Base-by-base conservation (phyloP, 148 eudicot species). In the Rhododendron kiyosumense region DNA sequence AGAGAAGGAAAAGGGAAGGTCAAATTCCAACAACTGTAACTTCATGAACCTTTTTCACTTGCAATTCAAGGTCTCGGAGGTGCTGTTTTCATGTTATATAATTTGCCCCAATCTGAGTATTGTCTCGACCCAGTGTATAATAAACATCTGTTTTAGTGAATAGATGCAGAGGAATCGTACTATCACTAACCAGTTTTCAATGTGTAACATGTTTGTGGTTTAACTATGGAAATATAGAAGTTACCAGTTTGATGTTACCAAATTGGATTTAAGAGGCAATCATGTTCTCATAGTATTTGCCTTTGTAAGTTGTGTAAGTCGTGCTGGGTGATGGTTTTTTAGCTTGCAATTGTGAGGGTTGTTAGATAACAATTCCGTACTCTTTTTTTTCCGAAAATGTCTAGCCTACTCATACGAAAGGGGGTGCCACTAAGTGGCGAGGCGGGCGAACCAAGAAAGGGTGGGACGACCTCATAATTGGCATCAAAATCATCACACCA, bases 21-120 rank as follows among this genome's bases (percentile, higher is more conserved):
- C 48, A 48, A 86, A 75, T 86, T n/a, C 3, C 30, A 46, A 79
- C n/a, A 59, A 83, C 51, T 73, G 45, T 81, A 76, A 18, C 24
- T n/a, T 34, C 54, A 14, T 32, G 10, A 75, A 75, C 32, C 0
- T 54, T 26, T 73, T 82, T 43, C 28, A 38, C 32, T 82, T n/a
- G 48, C 48, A 71, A 51, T 59, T 71, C 2, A 75, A 48, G n/a
- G 12, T 7, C 13, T 24, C 14, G 28, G 67, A 5, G 18, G 73
- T 36, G 74, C 49, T 82, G 80, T 49, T 32, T 41, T 38, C 38
- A 86, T 71, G 81, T 49, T 65, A 26, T 51, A 69, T 5, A 41
- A 69, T 71, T 49, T 32, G n/a, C 20, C 38, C 51, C 49, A 0
- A 46, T 80, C 71, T 8, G 30, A 9, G 30, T 24, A n/a, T 24